These are phyloP conservation scores for Aspergillus eucalypticola DNA, from an alignment of 2,329 filamentous ascomycete genomes.

Conservation along the genomic window DNA sequence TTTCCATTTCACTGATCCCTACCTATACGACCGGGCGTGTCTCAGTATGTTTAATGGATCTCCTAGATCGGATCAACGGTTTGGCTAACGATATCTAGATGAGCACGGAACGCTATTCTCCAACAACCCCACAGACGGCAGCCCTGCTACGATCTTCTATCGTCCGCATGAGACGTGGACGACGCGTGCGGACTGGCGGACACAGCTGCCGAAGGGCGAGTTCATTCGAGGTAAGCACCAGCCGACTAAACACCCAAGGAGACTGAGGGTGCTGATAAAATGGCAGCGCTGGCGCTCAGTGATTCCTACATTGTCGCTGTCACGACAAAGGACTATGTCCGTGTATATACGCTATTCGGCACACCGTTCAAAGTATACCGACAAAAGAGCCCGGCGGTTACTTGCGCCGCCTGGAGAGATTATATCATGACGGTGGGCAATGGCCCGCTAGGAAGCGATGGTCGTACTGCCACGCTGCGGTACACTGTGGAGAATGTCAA, in stretches of 20 bases:
- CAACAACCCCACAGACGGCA: slow-evolving; percentile 66
- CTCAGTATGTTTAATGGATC: slow-evolving; percentile 56
- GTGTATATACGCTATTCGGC: slow-evolving; percentile 90
- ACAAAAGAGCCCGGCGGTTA: slow-evolving; percentile 90
- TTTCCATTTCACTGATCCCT: slow-evolving; percentile 97
- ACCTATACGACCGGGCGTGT: slow-evolving; percentile 93
- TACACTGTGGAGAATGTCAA: slow-evolving; percentile 97
- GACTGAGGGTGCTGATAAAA: not conserved
- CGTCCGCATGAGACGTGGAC: slow-evolving; percentile 98
- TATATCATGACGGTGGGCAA: slow-evolving; percentile 97
- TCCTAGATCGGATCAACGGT: not conserved
- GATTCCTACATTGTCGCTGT: slow-evolving; percentile 88
- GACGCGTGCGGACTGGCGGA: slow-evolving; percentile 84
- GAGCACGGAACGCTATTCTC: slow-evolving; percentile 85
- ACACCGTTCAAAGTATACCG: slow-evolving; percentile 86
- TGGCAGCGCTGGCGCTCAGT: slow-evolving; percentile 76
- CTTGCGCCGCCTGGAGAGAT: slow-evolving; percentile 90
- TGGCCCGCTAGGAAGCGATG: slow-evolving; percentile 77
- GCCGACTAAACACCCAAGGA: not conserved
- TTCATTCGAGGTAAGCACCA: slow-evolving; percentile 59
- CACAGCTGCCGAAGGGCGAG: slow-evolving; percentile 82
- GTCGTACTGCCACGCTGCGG: slow-evolving; percentile 68
- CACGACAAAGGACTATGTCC: slow-evolving; percentile 83
- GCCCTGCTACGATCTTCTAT: slow-evolving; percentile 87
- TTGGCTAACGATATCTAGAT: slow-evolving; percentile 44